Percentiles rank a stretch among this genome's conserved stretches.
These are phyloP conservation scores for Sapria himalayana DNA, from an alignment of 345 rosid species.

Conservation along the genomic window DNA sequence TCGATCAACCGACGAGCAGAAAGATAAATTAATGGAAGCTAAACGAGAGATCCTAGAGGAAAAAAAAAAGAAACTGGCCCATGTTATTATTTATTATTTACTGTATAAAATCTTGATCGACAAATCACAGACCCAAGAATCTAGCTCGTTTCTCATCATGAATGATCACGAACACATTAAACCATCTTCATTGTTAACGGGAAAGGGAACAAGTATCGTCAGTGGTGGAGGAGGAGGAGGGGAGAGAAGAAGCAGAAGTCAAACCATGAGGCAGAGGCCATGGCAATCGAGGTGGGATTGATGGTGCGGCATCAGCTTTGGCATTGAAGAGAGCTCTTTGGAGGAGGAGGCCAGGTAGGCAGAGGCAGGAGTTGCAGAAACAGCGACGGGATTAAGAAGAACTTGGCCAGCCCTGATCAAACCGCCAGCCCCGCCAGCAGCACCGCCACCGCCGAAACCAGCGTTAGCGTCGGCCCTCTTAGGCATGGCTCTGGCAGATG, in stretches of 20 bases:
- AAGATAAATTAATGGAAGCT: background rate
- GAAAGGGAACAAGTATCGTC: background rate
- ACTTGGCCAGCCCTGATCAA: constrained; percentile 5
- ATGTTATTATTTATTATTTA: no score
- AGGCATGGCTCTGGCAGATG: constrained; percentile 10
- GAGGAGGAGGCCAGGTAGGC: no score
- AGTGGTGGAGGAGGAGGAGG: background rate
- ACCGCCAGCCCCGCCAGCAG: constrained; percentile 12
- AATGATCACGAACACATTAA: background rate
- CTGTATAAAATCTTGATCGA: background rate
- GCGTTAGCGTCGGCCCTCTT: constrained; percentile 16
- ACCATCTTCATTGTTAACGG: constrained; percentile 1
- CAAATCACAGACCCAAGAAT: background rate
- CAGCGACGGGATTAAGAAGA: constrained; percentile 2
- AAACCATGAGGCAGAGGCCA: constrained; percentile 42
- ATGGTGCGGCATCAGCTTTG: constrained; percentile 22
- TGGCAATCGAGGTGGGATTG: constrained; percentile 12
- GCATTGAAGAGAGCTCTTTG: constrained; percentile 80
- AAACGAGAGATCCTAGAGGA: background rate
- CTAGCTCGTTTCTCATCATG: background rate
- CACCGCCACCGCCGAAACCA: constrained; percentile 10
- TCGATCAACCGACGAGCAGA: background rate
- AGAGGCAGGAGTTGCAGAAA: constrained; percentile 25
- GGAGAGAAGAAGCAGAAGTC: background rate
- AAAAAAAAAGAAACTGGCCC: background rate